Evolutionary conservation across 495 filamentous ascomycete genomes (phyloP).

Genomic region (Friedmanniomyces simplex): DNA sequence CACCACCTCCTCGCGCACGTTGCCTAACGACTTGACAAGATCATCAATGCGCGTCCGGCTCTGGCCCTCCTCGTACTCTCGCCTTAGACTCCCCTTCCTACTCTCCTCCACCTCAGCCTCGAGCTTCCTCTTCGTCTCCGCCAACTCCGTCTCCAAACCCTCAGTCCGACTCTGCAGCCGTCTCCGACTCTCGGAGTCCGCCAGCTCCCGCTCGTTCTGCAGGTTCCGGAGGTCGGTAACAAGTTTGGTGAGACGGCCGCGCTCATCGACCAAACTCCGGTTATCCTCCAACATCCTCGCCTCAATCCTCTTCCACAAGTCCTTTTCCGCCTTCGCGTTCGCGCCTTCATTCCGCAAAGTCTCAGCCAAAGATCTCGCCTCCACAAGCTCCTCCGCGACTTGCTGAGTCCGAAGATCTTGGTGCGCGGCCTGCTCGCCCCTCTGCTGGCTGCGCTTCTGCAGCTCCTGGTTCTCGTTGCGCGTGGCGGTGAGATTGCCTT

Average conservation of each 20-base stretch:
- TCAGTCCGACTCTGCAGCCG: slow-evolving; percentile 68
- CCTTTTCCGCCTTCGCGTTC: slow-evolving; percentile 87
- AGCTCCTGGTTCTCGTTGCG: slow-evolving; percentile 76
- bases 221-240: slow-evolving; percentile 73
- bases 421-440: slow-evolving; percentile 74
- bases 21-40: slow-evolving; percentile 63
- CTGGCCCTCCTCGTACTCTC: slow-evolving; percentile 81
- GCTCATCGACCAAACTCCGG: slow-evolving; percentile 71
- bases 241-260: slow-evolving; percentile 64
- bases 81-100: slow-evolving; percentile 65
- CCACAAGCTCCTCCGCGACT: slow-evolving; percentile 84
- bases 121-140: slow-evolving; percentile 69
- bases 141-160: slow-evolving; percentile 64
- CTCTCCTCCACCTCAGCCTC: slow-evolving; percentile 72
- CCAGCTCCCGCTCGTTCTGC: slow-evolving; percentile 79
- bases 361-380: slow-evolving; percentile 68
- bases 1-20: slow-evolving; percentile 71
- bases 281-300: slow-evolving; percentile 78
- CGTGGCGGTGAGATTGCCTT: slow-evolving; percentile 70
- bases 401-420: slow-evolving; percentile 85
- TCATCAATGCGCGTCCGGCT: slow-evolving; percentile 60
- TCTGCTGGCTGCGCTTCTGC: slow-evolving; percentile 61
- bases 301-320: slow-evolving; percentile 83
- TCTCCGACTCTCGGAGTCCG: slow-evolving; percentile 69
- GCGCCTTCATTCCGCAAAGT: slow-evolving; percentile 83